Conservation (phyloP, 2,329 filamentous ascomycete species). For the Scolecobasidium constrictum region DNA sequence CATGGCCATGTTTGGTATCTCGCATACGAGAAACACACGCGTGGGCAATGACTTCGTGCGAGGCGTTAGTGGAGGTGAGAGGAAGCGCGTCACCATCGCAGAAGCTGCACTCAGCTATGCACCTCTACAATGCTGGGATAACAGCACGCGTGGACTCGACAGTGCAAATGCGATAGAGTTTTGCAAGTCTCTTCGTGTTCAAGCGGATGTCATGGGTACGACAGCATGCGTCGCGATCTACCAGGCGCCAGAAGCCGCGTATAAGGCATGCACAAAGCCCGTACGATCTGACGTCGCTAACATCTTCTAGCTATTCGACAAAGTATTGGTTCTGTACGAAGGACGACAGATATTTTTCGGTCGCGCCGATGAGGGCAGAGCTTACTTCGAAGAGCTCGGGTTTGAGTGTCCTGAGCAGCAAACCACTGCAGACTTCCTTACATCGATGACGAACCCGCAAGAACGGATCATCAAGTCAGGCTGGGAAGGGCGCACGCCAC, state of each 20-base stretch:
- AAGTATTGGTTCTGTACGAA: slow-evolving; percentile 27
- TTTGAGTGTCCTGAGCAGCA: slow-evolving; percentile 56
- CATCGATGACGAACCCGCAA: slow-evolving; percentile 54
- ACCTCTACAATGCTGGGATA: slow-evolving; percentile 35
- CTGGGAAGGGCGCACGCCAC: slow-evolving; percentile 44
- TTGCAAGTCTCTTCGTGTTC: slow-evolving; percentile 52
- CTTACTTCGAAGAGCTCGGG: slow-evolving; percentile 57
- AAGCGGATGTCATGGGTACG: slow-evolving; percentile 52
- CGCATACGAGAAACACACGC: slow-evolving; percentile 57
- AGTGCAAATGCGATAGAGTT: slow-evolving; percentile 64
- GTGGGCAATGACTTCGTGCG: slow-evolving; percentile 66
- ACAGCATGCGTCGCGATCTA: slow-evolving; percentile 60
- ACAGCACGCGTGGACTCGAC: slow-evolving; percentile 62
- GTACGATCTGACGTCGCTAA: no score
- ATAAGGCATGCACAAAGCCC: no score
- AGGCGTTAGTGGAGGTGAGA: slow-evolving; percentile 45
- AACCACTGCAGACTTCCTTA: slow-evolving; percentile 62
- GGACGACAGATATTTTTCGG: slow-evolving; percentile 48
- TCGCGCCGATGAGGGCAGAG: slow-evolving; percentile 44
- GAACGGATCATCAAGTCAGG: slow-evolving; percentile 48
- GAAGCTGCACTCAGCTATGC: slow-evolving; percentile 35
- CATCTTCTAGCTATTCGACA: no score
- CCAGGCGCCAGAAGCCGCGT: slow-evolving; percentile 42
- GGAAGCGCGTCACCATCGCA: slow-evolving; percentile 37
- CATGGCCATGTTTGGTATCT: slow-evolving; percentile 40